Evolutionary conservation across 2,329 filamentous ascomycete species (phyloP).

Genomic region (Tolypocladium album): DNA sequence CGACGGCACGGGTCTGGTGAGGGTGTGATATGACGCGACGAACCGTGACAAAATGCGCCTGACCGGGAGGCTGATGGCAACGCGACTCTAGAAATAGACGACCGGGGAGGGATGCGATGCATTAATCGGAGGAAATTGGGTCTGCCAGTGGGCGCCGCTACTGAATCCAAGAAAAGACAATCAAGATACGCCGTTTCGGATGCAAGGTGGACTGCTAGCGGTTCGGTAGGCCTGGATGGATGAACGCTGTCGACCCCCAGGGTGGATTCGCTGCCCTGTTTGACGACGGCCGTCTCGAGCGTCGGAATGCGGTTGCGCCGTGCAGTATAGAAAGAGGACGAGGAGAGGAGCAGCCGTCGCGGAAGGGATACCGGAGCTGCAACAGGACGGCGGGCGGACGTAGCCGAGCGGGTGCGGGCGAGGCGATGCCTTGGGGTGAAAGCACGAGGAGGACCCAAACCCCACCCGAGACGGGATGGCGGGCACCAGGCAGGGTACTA

Average conservation of each 20-base stretch:
- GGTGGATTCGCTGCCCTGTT: neutral
- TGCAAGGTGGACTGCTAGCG: slow-evolving; percentile 1
- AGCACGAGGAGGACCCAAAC: slow-evolving; percentile 1
- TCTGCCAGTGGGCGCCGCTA: neutral
- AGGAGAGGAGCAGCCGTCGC: slow-evolving; percentile 1
- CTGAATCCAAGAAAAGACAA: neutral
- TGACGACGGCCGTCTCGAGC: neutral
- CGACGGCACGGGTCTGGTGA: neutral
- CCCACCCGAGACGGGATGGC: slow-evolving; percentile 9
- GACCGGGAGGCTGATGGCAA: neutral
- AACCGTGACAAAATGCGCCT: neutral
- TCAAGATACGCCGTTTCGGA: slow-evolving; percentile 1
- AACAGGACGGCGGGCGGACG: neutral
- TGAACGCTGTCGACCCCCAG: neutral
- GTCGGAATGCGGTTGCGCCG: neutral
- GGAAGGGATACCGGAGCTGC: slow-evolving; percentile 1
- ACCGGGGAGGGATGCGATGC: neutral
- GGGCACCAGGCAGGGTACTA: slow-evolving; percentile 13
- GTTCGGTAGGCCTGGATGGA: slow-evolving; percentile 1
- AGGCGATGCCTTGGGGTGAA: slow-evolving; percentile 3
- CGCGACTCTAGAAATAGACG: neutral
- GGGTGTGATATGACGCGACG: neutral
- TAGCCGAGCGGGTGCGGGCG: slow-evolving; percentile 1
- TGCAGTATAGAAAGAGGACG: neutral
- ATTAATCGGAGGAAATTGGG: neutral